Percentiles rank a stretch among this genome's conserved stretches.
These are phyloP conservation scores for Botrytis squamosa DNA, from an alignment of 2,329 filamentous ascomycete genomes.

Conservation along the genomic window DNA sequence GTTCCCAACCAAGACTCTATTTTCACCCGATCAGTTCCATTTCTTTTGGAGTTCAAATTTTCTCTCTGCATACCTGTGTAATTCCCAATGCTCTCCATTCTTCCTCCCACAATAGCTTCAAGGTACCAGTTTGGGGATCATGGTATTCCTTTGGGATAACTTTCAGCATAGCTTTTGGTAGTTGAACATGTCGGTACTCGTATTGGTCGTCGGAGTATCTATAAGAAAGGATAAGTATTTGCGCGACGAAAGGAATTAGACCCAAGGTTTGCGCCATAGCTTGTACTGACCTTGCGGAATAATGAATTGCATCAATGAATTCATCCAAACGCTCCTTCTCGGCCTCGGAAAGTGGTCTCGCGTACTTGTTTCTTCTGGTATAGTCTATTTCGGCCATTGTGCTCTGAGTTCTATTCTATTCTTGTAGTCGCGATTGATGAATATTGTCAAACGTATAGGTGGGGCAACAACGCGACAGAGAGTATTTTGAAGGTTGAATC, in stretches of 20 bases:
- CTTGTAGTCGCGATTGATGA: neutral
- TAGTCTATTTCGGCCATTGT: constrained; percentile 54
- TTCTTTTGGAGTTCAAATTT: too few relatives aligned
- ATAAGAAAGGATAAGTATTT: constrained; percentile 29
- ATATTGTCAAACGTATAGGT: constrained; percentile 11
- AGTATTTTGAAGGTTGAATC: neutral
- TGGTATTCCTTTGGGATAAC: constrained; percentile 94
- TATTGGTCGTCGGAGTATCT: constrained; percentile 92
- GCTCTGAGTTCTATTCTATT: neutral
- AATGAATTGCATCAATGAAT: constrained; percentile 91
- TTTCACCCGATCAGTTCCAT: neutral
- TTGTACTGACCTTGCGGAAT: constrained; percentile 74
- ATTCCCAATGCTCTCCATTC: constrained; percentile 98
- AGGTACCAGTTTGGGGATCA: constrained; percentile 80
- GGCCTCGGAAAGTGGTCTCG: constrained; percentile 73
- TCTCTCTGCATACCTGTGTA: constrained; percentile 68
- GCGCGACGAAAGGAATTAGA: neutral
- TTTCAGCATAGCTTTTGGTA: constrained; percentile 98
- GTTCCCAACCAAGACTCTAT: constrained; percentile 97
- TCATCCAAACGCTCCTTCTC: constrained; percentile 86
- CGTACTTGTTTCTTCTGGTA: constrained; percentile 80
- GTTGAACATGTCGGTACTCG: constrained; percentile 96
- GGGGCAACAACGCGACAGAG: constrained; percentile 14
- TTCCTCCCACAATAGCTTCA: constrained; percentile 97
- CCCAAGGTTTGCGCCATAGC: neutral